Percentiles rank a stretch among this genome's conserved stretches.
phyloP scores from a whole-genome alignment of 1,284 basidiomycete genomes.

The Xanthoconium separans region DNA sequence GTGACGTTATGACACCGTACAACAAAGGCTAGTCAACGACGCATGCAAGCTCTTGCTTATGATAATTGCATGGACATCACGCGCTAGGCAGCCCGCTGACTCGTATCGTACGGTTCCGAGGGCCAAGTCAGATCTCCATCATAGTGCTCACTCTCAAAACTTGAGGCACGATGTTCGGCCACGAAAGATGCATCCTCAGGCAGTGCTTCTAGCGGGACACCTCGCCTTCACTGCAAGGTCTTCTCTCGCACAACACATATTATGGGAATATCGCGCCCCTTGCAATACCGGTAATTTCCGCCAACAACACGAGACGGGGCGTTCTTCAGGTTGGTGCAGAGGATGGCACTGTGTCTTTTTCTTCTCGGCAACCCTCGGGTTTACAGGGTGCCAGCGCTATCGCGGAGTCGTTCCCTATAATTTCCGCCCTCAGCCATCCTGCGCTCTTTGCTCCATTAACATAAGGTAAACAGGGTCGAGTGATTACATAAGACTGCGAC shows the following conservation, averaged over 20 bases:
- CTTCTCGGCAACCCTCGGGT: slow-evolving; percentile 5
- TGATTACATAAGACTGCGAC: slow-evolving; percentile 9
- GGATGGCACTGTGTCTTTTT: slow-evolving; percentile 7
- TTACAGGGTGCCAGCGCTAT: neutral
- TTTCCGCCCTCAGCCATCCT: slow-evolving; percentile 13
- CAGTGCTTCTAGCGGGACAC: slow-evolving; percentile 10
- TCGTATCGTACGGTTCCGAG: slow-evolving; percentile 24
- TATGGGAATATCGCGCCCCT: slow-evolving; percentile 19
- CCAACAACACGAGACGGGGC: slow-evolving; percentile 2
- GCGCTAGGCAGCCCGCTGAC: neutral
- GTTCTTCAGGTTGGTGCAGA: slow-evolving; percentile 4
- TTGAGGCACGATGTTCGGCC: slow-evolving; percentile 9
- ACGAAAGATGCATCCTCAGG: slow-evolving; percentile 4
- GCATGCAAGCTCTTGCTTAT: no score
- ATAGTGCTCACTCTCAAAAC: slow-evolving; percentile 12
- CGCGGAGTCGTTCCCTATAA: slow-evolving; percentile 5
- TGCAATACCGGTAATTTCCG: slow-evolving; percentile 28
- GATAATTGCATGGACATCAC: slow-evolving; percentile 2
- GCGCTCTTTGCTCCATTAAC: neutral
- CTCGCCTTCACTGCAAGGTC: slow-evolving; percentile 25
- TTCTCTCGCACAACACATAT: slow-evolving; percentile 4
- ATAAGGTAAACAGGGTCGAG: slow-evolving; percentile 1
- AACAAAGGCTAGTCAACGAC: no score
- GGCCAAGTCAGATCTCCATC: slow-evolving; percentile 17
- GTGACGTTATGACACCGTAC: no score